These are phyloP conservation scores for Amorphotheca resinae DNA, from an alignment of 495 filamentous ascomycete species.

Conservation along the genomic window DNA sequence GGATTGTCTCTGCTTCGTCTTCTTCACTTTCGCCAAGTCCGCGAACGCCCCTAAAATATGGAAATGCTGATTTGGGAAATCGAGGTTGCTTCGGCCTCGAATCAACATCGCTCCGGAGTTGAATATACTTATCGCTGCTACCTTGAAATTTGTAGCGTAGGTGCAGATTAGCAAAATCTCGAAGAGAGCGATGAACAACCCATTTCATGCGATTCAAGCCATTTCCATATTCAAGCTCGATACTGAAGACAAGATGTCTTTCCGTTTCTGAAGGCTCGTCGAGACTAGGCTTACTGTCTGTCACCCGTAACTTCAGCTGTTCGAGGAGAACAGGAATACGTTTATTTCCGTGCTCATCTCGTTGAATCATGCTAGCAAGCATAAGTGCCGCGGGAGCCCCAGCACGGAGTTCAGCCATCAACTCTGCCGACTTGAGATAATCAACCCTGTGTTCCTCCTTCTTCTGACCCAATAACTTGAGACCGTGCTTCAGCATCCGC, in stretches of 20 bases:
- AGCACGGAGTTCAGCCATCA: constrained; percentile 89
- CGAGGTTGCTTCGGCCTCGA: constrained; percentile 60
- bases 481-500: constrained; percentile 70
- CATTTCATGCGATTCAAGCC: constrained; percentile 95
- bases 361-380: constrained; percentile 90
- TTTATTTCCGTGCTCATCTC: constrained; percentile 91
- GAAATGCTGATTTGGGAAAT: constrained; percentile 85
- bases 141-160: constrained; percentile 79
- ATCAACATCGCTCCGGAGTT: constrained; percentile 41
- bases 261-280: constrained; percentile 41
- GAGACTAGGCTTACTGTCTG: constrained; percentile 46
- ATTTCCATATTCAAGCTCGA: constrained; percentile 92
- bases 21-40: constrained; percentile 75
- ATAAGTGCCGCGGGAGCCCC: constrained; percentile 86
- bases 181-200: constrained; percentile 75
- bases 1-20: constrained; percentile 42
- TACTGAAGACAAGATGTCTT: constrained; percentile 75
- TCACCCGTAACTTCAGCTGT: constrained; percentile 81
- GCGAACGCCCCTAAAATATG: constrained; percentile 72
- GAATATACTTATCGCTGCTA: constrained; percentile 66
- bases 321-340: constrained; percentile 90
- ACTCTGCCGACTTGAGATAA: constrained; percentile 87
- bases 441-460: constrained; percentile 77
- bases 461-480: constrained; percentile 72
- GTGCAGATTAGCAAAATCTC: constrained; percentile 89